These are phyloP conservation scores for Ramularia collo-cygni DNA, from an alignment of 2,329 filamentous ascomycete species.

Conservation along the genomic window DNA sequence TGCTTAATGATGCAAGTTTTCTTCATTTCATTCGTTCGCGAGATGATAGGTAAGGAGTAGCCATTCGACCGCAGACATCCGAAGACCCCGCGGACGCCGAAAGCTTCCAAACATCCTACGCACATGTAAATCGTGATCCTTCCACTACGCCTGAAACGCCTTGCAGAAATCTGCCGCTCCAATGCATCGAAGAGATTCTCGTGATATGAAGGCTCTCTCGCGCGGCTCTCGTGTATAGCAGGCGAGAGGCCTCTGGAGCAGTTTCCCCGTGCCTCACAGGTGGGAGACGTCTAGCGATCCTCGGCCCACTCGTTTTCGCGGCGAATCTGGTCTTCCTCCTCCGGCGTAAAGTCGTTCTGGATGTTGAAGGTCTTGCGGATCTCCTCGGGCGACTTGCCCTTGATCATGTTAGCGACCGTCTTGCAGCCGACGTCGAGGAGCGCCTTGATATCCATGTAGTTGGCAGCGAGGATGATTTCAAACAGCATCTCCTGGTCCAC, in stretches of 20 bases:
- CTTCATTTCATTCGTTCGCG: too few relatives aligned
- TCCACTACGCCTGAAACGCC: too few relatives aligned
- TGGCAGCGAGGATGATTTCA: slow-evolving; percentile 95
- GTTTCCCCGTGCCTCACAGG: too few relatives aligned
- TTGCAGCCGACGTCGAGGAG: slow-evolving; percentile 98
- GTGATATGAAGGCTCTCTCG: neutral
- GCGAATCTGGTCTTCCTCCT: slow-evolving; percentile 91
- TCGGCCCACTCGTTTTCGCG: slow-evolving; percentile 48
- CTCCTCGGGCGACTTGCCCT: slow-evolving; percentile 98
- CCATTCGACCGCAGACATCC: too few relatives aligned
- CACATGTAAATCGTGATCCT: too few relatives aligned
- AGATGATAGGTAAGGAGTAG: too few relatives aligned
- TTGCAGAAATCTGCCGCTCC: too few relatives aligned
- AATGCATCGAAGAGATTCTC: slow-evolving; percentile 10
- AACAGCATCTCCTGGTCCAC: slow-evolving; percentile 99
- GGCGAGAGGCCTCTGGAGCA: too few relatives aligned
- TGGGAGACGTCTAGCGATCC: slow-evolving; percentile 27
- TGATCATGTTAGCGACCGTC: slow-evolving; percentile 99
- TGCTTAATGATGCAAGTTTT: too few relatives aligned
- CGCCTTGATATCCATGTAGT: slow-evolving; percentile 98
- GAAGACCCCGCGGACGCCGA: too few relatives aligned
- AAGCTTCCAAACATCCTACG: too few relatives aligned
- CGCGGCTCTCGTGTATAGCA: too few relatives aligned
- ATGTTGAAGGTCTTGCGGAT: slow-evolving; percentile 99
- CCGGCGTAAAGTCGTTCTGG: slow-evolving; percentile 96